Evolutionary conservation across 495 filamentous ascomycete species (phyloP).

Genomic region (Delitschia confertaspora): DNA sequence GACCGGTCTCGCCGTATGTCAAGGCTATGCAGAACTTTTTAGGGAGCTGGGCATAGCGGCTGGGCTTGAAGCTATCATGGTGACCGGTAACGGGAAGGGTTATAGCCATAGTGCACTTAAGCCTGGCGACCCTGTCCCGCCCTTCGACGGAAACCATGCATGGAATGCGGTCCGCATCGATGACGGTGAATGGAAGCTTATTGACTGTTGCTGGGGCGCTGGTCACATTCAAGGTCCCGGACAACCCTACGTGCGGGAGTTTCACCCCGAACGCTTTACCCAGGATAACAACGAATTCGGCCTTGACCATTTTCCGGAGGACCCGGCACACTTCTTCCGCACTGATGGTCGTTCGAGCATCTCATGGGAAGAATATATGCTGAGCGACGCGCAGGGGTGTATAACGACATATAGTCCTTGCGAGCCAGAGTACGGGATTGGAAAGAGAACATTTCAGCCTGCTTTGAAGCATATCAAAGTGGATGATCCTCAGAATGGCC

Average conservation of each 20-base stretch:
- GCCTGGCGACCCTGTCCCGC: slow-evolving; percentile 50
- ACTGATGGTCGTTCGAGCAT: slow-evolving; percentile 47
- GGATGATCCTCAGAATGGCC: slow-evolving; percentile 36
- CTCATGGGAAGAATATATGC: slow-evolving; percentile 72
- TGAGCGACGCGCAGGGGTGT: slow-evolving; percentile 43
- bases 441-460: slow-evolving; percentile 54
- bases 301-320: slow-evolving; percentile 61
- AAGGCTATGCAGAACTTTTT: slow-evolving; percentile 84
- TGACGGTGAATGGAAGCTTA: slow-evolving; percentile 76
- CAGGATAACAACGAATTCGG: slow-evolving; percentile 78
- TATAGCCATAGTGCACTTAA: slow-evolving; percentile 54
- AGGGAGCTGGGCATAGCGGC: slow-evolving; percentile 60
- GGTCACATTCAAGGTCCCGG: slow-evolving; percentile 48
- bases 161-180: slow-evolving; percentile 93
- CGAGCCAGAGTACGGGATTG: slow-evolving; percentile 52
- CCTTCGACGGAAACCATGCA: slow-evolving; percentile 54
- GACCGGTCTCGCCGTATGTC: slow-evolving; percentile 76
- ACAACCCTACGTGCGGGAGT: slow-evolving; percentile 54
- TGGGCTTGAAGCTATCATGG: slow-evolving; percentile 60
- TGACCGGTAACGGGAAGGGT: slow-evolving; percentile 81
- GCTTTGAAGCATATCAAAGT: slow-evolving; percentile 49
- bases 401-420: slow-evolving; percentile 45
- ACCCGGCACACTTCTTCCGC: slow-evolving; percentile 61
- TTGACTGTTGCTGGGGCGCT: slow-evolving; percentile 91
- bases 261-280: slow-evolving; percentile 64